Base-by-base conservation (phyloP, 495 filamentous ascomycete genomes). In the Trichocladium uniseriatum region DNA sequence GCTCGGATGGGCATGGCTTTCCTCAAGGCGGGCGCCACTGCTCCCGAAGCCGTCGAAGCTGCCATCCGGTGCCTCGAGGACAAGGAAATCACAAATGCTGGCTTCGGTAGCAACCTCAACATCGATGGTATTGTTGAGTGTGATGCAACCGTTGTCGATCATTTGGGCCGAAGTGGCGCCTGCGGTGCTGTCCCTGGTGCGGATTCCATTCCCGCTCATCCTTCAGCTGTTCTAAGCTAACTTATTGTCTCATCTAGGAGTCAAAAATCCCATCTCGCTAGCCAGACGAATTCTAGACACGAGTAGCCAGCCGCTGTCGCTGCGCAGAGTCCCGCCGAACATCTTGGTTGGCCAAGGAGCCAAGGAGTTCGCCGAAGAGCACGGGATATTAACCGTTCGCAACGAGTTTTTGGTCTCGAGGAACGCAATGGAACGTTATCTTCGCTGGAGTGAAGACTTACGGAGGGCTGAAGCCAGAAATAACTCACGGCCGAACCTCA, bases 71-170 rank as follows among this genome's bases (percentile, higher is more conserved):
- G 84, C 15, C 76, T 98, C 32, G 92, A 98, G 64, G 86, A 98
- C 59, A 80, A 82, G 38, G 87, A 95, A 55, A 95, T 98, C 58
- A 97, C 94, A 19, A 98, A 98, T 65, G 83, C 90, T 14, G 92
- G 94, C 14, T 96, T 83, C 57, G 94, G 94, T 28, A 97, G 94
- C 69, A 98, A 98, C 58, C 68, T 96, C n/a, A 79, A 83, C 39
- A 82, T 90, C 43, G 83, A 96, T 54, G 92, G 92, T 3, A 78
- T 80, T 14, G 92, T 95, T 20, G 94, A 98, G 61, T 89, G 89
- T 58, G 92, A 98, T 68, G 94, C 92, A 29, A 86, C 86, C 0
- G 79, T 98, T 32, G 82, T 97, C 32, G 89, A 98, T 59, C 87
- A 96, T 59, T 71, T 80, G 38, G 92, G 92, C 10, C 80, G 88